Conservation (phyloP, 257 asterid genomes). For the Capsicum rhomboideum region DNA sequence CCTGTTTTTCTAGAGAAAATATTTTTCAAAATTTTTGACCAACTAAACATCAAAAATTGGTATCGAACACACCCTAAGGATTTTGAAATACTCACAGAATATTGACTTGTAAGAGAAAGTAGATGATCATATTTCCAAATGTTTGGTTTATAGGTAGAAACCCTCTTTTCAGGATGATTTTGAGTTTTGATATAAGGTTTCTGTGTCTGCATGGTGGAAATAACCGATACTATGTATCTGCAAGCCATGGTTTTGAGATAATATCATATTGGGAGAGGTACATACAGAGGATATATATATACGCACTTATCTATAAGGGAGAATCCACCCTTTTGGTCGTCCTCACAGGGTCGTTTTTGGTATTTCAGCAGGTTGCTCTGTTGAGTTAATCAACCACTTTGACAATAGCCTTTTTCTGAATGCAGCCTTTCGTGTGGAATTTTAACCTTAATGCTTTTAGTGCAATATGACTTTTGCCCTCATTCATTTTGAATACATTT, state of each 20-base stretch:
- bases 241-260: background rate
- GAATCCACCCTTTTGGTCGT: too few species aligned
- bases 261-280: background rate
- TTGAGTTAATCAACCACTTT: too few species aligned
- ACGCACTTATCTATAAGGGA: too few species aligned
- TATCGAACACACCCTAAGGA: background rate
- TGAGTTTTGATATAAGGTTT: background rate
- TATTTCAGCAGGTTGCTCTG: too few species aligned
- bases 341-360: too few species aligned
- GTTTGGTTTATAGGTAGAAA: background rate
- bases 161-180: background rate
- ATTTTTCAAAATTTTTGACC: background rate
- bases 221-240: background rate
- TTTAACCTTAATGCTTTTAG: too few species aligned
- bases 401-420: too few species aligned
- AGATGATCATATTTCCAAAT: background rate
- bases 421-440: too few species aligned
- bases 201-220: background rate
- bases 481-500: too few species aligned
- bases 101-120: background rate
- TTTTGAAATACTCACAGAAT: background rate
- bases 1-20: background rate
- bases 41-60: background rate
- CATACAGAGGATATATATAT: background rate
- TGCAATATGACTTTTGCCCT: too few species aligned